Conservation (phyloP, 768 basidiomycete genomes). For the Rhodocollybia butyracea region DNA sequence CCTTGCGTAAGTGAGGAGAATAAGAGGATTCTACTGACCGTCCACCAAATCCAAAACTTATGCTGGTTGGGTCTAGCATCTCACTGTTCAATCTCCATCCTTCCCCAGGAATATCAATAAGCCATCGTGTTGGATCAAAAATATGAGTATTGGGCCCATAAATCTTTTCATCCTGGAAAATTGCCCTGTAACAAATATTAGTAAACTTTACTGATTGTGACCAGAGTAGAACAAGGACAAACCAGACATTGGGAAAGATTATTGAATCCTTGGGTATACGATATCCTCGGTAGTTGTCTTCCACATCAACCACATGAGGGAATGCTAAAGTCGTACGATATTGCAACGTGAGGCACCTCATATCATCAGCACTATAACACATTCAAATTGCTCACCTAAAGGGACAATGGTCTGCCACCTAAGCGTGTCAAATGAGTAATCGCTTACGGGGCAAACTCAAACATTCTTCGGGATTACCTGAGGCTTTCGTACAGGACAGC, state of each 20-base stretch:
- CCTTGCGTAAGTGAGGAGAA: too few relatives aligned
- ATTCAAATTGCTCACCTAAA: not conserved
- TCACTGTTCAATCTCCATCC: not conserved
- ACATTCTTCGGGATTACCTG: too few relatives aligned
- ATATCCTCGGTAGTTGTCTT: slow-evolving; percentile 26
- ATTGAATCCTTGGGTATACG: slow-evolving; percentile 30
- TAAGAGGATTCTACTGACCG: not conserved
- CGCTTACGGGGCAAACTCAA: not conserved
- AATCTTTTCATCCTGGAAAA: not conserved
- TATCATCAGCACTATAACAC: not conserved
- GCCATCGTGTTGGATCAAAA: not conserved
- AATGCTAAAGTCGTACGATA: slow-evolving; percentile 1
- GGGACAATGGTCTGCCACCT: not conserved
- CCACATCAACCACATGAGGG: slow-evolving; percentile 28
- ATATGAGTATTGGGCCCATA: not conserved
- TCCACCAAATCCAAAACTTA: not conserved
- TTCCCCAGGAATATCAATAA: not conserved
- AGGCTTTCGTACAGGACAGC: not conserved
- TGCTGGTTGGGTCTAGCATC: not conserved
- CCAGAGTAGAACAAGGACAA: not conserved
- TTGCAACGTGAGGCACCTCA: not conserved
- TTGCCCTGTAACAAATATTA: not conserved
- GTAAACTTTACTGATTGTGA: not conserved
- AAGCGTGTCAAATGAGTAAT: not conserved
- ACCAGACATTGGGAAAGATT: slow-evolving; percentile 34